A percentile compares a stretch with the other conserved stretches of the same genome.
These are phyloP conservation scores for Lecanicillium sp. DNA, from an alignment of 2,329 filamentous ascomycete species.

Conservation along the genomic window DNA sequence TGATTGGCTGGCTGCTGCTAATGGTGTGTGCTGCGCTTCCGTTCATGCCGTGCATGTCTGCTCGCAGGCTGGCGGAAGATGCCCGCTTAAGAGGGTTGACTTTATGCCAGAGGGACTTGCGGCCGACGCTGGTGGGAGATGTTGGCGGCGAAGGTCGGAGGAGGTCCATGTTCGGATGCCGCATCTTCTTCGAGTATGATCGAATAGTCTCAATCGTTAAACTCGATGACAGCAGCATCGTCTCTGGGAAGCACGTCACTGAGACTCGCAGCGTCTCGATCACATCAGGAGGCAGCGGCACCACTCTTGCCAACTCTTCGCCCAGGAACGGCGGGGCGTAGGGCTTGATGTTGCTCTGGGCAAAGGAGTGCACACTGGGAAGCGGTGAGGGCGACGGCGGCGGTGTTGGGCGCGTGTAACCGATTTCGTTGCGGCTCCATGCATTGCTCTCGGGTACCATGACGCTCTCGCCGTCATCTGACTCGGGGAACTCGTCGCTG, in stretches of 20 bases:
- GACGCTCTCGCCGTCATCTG: slow-evolving; percentile 8
- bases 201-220: slow-evolving; percentile 52
- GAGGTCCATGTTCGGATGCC: slow-evolving; percentile 26
- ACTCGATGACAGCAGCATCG: slow-evolving; percentile 48
- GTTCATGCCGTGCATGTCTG: not conserved
- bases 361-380: slow-evolving; percentile 27
- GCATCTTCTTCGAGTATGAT: slow-evolving; percentile 44
- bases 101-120: slow-evolving; percentile 28
- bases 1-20: slow-evolving; percentile 23
- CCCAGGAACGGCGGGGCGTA: slow-evolving; percentile 19
- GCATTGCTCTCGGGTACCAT: not conserved
- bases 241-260: slow-evolving; percentile 50
- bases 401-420: slow-evolving; percentile 23
- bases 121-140: slow-evolving; percentile 9
- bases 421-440: slow-evolving; percentile 11
- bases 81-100: slow-evolving; percentile 23
- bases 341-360: slow-evolving; percentile 22
- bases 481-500: slow-evolving; percentile 5
- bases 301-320: slow-evolving; percentile 28
- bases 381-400: slow-evolving; percentile 27
- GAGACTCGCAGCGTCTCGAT: slow-evolving; percentile 47
- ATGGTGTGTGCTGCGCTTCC: slow-evolving; percentile 9
- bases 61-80: slow-evolving; percentile 3
- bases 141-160: slow-evolving; percentile 14
- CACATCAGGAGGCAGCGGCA: slow-evolving; percentile 45